Evolutionary conservation across 2,329 filamentous ascomycete genomes (phyloP).

Genomic region (Mariannaea sp.): DNA sequence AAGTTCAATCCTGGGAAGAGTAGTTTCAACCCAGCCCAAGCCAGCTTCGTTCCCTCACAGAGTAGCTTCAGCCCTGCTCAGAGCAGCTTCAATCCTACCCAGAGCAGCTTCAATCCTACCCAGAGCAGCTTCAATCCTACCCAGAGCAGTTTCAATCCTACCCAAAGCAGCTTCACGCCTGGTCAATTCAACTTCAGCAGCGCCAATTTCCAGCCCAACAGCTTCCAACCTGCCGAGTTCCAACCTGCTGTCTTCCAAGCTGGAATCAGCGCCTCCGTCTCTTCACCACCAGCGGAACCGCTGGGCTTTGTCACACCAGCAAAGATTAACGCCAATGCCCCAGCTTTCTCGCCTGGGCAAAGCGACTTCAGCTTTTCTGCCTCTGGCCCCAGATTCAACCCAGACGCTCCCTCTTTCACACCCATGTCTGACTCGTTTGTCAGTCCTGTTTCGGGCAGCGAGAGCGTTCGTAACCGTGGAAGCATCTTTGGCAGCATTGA

Average conservation of each 20-base stretch:
- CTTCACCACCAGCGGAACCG: conserved; percentile 24
- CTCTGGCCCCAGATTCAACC: conserved; percentile 70
- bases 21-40: conserved; percentile 61
- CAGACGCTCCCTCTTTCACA: conserved; percentile 77
- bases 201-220: conserved; percentile 12
- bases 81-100: conserved; percentile 75
- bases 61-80: conserved; percentile 58
- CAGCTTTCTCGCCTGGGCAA: conserved; percentile 71
- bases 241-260: conserved; percentile 56
- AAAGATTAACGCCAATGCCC: conserved; percentile 71
- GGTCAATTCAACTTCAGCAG: conserved; percentile 30
- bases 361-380: conserved; percentile 72
- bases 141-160: conserved; percentile 58
- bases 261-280: conserved; percentile 30
- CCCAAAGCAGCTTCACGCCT: conserved; percentile 41
- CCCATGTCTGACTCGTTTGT: conserved; percentile 59
- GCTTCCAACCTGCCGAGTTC: conserved; percentile 39
- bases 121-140: conserved; percentile 42
- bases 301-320: conserved; percentile 35
- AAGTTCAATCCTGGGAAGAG: conserved; percentile 67
- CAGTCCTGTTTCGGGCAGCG: conserved; percentile 53
- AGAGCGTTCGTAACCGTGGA: conserved; percentile 48
- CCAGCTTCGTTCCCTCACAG: conserved; percentile 69
- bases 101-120: conserved; percentile 43
- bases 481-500: conserved; percentile 75